phyloP scores from a whole-genome alignment of 2,329 filamentous ascomycete species.

The Gnomoniopsis smithogilvyi region DNA sequence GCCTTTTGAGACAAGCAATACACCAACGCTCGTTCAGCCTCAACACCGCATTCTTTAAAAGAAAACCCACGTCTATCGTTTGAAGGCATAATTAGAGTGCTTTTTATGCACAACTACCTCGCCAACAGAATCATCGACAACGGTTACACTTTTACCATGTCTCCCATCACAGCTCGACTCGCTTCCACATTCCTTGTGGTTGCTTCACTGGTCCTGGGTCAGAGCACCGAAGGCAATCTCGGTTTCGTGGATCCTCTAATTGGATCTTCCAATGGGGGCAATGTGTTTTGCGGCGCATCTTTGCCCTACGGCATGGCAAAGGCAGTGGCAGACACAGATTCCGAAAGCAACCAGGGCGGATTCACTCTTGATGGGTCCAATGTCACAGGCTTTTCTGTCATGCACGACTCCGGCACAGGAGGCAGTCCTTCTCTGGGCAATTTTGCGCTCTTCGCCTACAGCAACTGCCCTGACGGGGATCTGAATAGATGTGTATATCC shows the following conservation, averaged over 20 bases:
- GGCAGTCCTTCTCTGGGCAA: constrained; percentile 64
- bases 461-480: constrained; percentile 57
- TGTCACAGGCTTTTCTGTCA: constrained; percentile 53
- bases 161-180: background rate
- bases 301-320: constrained; percentile 51
- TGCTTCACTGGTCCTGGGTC: background rate
- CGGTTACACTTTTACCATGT: background rate
- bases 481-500: constrained; percentile 61
- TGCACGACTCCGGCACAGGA: constrained; percentile 59
- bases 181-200: background rate
- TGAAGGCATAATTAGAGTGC: background rate
- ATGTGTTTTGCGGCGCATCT: constrained; percentile 42
- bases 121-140: background rate
- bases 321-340: constrained; percentile 53
- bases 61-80: background rate
- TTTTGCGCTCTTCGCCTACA: constrained; percentile 69
- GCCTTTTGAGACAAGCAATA: too few relatives aligned
- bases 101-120: background rate
- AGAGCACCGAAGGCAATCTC: constrained; percentile 9
- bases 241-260: constrained; percentile 35
- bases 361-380: constrained; percentile 49
- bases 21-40: too few relatives aligned
- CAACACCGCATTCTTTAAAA: too few relatives aligned
- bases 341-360: constrained; percentile 52
- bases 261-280: constrained; percentile 38